phyloP scores from a whole-genome alignment of 1,139 yeast species.

The Suhomyces bolitotheri region DNA sequence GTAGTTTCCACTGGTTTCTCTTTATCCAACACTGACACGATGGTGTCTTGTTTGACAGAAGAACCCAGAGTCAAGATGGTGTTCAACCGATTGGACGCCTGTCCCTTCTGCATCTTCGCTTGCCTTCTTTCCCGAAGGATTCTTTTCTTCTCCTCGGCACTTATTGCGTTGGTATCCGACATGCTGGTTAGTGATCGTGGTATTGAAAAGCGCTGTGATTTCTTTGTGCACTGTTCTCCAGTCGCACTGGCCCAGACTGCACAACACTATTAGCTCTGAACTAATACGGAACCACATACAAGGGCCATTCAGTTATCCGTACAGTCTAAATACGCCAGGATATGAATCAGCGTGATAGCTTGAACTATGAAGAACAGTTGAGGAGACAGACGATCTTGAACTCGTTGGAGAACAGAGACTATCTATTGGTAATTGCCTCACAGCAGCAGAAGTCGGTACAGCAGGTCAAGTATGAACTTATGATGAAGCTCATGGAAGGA shows the following conservation, averaged over 20 bases:
- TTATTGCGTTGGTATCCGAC: slow-evolving; percentile 7
- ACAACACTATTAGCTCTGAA: no score
- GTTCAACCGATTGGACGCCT: slow-evolving; percentile 56
- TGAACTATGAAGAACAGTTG: slow-evolving; percentile 40
- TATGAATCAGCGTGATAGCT: slow-evolving; percentile 1
- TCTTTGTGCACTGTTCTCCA: no score
- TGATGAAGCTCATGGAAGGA: slow-evolving; percentile 18
- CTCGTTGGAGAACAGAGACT: slow-evolving; percentile 46
- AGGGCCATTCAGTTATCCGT: no score
- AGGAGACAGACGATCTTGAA: slow-evolving; percentile 42
- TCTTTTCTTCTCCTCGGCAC: slow-evolving; percentile 62
- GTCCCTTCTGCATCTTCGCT: slow-evolving; percentile 63
- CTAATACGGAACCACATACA: no score
- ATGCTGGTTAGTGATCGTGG: slow-evolving; percentile 1
- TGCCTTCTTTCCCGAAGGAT: slow-evolving; percentile 68
- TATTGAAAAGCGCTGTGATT: no score
- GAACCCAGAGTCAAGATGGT: slow-evolving; percentile 45
- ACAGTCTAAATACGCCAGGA: no score
- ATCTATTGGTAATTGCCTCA: slow-evolving; percentile 43
- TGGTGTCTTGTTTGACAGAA: slow-evolving; percentile 34
- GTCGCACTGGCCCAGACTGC: no score
- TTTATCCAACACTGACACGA: slow-evolving; percentile 40
- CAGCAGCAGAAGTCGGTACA: slow-evolving; percentile 47
- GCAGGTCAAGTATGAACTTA: slow-evolving; percentile 45
- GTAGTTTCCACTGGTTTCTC: slow-evolving; percentile 4